Evolutionary conservation across 108 stramenopile genomes (phyloP).

Genomic region (Skeletonema costatum): DNA sequence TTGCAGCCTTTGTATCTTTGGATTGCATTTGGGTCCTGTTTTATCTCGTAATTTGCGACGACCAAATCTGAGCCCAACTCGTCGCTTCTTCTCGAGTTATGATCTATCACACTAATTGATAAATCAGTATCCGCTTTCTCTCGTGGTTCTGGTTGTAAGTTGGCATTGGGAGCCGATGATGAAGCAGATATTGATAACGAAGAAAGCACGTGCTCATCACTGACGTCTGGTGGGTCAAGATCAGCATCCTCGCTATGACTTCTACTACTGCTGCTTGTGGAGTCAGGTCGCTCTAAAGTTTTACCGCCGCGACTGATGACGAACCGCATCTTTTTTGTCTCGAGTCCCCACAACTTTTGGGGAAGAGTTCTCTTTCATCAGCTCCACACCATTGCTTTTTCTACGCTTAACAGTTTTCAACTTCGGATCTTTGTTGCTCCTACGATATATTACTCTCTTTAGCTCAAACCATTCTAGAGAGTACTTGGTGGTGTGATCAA

Average conservation of each 20-base stretch:
- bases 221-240: no score
- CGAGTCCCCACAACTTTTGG: not conserved
- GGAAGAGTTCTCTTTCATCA: not conserved
- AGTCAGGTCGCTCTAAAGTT: not conserved
- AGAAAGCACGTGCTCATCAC: no score
- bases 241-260: not conserved
- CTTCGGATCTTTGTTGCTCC: not conserved
- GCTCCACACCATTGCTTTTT: not conserved
- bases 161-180: not conserved
- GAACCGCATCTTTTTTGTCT: not conserved
- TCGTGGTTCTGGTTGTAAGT: not conserved
- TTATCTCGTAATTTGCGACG: not conserved
- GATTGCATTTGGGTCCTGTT: not conserved
- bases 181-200: not conserved
- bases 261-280: not conserved
- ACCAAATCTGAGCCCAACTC: not conserved
- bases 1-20: not conserved
- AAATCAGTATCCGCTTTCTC: not conserved
- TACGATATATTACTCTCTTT: not conserved
- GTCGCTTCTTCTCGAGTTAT: not conserved
- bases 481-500: not conserved
- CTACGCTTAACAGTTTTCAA: not conserved
- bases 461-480: conserved; percentile 17
- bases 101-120: not conserved
- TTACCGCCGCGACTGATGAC: not conserved